phyloP scores from a whole-genome alignment of 2,329 filamentous ascomycete genomes.

The Trichoderma atroviride region DNA sequence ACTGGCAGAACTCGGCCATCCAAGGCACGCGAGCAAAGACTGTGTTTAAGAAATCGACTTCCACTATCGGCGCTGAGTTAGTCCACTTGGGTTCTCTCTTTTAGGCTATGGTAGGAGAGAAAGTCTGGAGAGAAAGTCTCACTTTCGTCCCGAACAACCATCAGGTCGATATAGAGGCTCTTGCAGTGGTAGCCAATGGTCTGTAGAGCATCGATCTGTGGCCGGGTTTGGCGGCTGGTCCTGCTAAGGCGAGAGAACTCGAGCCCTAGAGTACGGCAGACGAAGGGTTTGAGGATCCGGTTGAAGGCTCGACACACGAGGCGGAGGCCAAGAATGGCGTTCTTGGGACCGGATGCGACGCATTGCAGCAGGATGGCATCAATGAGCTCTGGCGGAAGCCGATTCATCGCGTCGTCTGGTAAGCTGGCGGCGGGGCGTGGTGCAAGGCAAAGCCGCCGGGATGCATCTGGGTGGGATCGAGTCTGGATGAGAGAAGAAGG shows the following conservation, averaged over 20 bases:
- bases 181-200: slow-evolving; percentile 52
- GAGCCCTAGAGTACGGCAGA: slow-evolving; percentile 52
- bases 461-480: slow-evolving; percentile 8
- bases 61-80: slow-evolving; percentile 42
- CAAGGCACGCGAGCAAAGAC: slow-evolving; percentile 51
- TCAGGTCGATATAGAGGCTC: slow-evolving; percentile 55
- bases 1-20: slow-evolving; percentile 50
- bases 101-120: neutral
- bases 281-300: slow-evolving; percentile 48
- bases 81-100: neutral
- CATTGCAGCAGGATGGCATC: slow-evolving; percentile 50
- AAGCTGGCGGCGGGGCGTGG: slow-evolving; percentile 13
- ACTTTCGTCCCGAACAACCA: slow-evolving; percentile 57
- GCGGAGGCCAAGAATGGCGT: slow-evolving; percentile 48
- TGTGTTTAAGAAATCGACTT: slow-evolving; percentile 51
- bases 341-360: slow-evolving; percentile 48
- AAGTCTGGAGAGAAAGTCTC: slow-evolving; percentile 29
- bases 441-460: neutral
- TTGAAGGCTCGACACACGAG: slow-evolving; percentile 55
- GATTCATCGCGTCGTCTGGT: slow-evolving; percentile 43
- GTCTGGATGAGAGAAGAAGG: neutral
- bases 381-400: slow-evolving; percentile 52
- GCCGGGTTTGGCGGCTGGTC: slow-evolving; percentile 39
- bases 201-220: slow-evolving; percentile 46
- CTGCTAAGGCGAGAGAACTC: slow-evolving; percentile 53